phyloP scores from a whole-genome alignment of 2,329 filamentous ascomycete species.

The Eutypa lata region DNA sequence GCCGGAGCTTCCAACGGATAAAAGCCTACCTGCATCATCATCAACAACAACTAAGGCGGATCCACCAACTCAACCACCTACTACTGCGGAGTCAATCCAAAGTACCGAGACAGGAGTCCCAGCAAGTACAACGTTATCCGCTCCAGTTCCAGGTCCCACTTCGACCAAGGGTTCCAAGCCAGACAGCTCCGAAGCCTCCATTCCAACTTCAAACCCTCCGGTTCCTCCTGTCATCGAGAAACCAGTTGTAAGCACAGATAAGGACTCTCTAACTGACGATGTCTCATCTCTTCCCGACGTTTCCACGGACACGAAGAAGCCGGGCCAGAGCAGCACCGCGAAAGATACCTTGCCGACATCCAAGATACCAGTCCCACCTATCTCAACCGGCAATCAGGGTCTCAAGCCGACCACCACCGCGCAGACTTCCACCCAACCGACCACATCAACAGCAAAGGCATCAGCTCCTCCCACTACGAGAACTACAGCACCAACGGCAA shows the following conservation, averaged over 20 bases:
- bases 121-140: neutral
- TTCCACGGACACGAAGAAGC: neutral
- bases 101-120: neutral
- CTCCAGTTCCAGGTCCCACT: neutral
- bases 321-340: neutral
- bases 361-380: neutral
- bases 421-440: neutral
- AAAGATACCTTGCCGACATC: neutral
- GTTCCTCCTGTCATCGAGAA: neutral
- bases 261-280: neutral
- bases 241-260: neutral
- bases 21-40: neutral
- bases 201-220: neutral
- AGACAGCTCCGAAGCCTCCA: neutral
- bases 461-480: too few species aligned
- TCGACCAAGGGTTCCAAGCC: neutral
- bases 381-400: too few species aligned
- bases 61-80: neutral
- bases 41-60: neutral
- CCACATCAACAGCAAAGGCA: too few species aligned
- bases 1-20: neutral
- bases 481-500: too few species aligned
- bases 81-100: neutral
- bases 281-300: neutral
- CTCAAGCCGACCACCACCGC: neutral